Percentiles rank a stretch among this genome's conserved stretches.
Evolutionary conservation across 164 flowering plant genomes (phyloP).

Genomic region (Berberis vulgaris): DNA sequence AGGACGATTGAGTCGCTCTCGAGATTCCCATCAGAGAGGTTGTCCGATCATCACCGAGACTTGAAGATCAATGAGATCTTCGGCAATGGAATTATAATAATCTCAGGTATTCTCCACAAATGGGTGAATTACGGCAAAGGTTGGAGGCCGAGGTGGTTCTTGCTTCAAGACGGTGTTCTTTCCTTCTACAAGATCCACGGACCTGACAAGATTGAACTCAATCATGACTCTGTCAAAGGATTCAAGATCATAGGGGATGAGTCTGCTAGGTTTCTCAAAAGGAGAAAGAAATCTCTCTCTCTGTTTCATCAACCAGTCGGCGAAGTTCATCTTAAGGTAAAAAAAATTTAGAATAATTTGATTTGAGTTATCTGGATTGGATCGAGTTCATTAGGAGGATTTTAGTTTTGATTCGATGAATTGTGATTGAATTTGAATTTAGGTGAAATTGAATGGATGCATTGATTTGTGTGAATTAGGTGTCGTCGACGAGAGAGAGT

Average conservation of each 20-base stretch:
- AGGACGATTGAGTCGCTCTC: not conserved
- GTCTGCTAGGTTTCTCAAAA: conserved; percentile 34
- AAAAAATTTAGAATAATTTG: not conserved
- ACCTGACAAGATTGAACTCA: conserved; percentile 68
- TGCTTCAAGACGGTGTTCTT: conserved; percentile 49
- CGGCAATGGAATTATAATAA: conserved; percentile 38
- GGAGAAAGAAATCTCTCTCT: conserved; percentile 14
- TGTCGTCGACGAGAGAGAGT: conserved; percentile 54
- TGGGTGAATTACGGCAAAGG: conserved; percentile 99
- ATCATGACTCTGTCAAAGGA: conserved; percentile 64
- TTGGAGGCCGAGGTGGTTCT: conserved; percentile 94
- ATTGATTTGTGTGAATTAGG: conserved; percentile 23
- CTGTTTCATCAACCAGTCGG: conserved; percentile 55
- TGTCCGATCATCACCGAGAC: conserved; percentile 6
- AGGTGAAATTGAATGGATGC: not conserved
- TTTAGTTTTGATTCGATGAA: not conserved
- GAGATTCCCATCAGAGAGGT: not conserved
- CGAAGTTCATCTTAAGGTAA: conserved; percentile 53
- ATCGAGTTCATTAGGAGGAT: too few relatives aligned
- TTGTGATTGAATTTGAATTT: not conserved
- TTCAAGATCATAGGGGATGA: conserved; percentile 86
- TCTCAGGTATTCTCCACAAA: conserved; percentile 67
- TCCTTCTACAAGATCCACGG: conserved; percentile 76
- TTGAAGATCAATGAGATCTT: conserved; percentile 68
- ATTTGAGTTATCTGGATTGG: not conserved